Percentiles rank a stretch among this genome's conserved stretches.
phyloP scores from a whole-genome alignment of 371 early-diverging fungal genomes.

The Mortierella sp. region DNA sequence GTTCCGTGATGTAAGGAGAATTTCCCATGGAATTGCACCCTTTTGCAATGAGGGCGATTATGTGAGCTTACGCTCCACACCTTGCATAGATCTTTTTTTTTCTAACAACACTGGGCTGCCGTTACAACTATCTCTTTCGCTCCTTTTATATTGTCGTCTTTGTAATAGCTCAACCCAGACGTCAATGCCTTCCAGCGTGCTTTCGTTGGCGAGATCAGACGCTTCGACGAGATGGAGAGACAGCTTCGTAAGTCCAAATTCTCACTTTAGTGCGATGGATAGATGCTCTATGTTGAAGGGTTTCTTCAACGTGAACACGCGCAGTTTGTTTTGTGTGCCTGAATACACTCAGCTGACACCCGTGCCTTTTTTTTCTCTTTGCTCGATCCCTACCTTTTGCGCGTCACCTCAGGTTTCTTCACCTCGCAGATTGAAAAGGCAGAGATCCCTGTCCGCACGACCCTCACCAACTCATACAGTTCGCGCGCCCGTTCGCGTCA shows the following conservation, averaged over 20 bases:
- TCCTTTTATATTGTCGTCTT: background rate
- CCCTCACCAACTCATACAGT: slow-evolving; percentile 66
- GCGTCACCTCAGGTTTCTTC: slow-evolving; percentile 78
- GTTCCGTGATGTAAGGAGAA: slow-evolving; percentile 88
- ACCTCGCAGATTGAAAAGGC: slow-evolving; percentile 85
- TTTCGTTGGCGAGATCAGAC: slow-evolving; percentile 93
- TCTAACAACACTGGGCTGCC: slow-evolving; percentile 1
- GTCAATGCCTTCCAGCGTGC: slow-evolving; percentile 97
- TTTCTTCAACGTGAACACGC: background rate
- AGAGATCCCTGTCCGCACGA: slow-evolving; percentile 77
- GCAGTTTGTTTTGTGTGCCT: slow-evolving; percentile 3
- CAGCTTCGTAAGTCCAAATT: slow-evolving; percentile 81
- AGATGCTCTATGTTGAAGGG: background rate
- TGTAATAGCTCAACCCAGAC: slow-evolving; percentile 86
- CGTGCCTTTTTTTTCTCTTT: background rate
- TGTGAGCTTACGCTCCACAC: background rate
- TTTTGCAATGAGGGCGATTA: background rate
- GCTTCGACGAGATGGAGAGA: slow-evolving; percentile 95
- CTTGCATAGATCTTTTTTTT: slow-evolving; percentile 12
- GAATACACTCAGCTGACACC: slow-evolving; percentile 1
- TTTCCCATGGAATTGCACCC: background rate
- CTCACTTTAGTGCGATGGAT: background rate
- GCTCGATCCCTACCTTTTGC: background rate
- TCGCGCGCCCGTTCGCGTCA: slow-evolving; percentile 87
- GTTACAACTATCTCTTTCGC: background rate